phyloP scores from a whole-genome alignment of 805 yeast genomes.

The Priceomyces haplophilus region DNA sequence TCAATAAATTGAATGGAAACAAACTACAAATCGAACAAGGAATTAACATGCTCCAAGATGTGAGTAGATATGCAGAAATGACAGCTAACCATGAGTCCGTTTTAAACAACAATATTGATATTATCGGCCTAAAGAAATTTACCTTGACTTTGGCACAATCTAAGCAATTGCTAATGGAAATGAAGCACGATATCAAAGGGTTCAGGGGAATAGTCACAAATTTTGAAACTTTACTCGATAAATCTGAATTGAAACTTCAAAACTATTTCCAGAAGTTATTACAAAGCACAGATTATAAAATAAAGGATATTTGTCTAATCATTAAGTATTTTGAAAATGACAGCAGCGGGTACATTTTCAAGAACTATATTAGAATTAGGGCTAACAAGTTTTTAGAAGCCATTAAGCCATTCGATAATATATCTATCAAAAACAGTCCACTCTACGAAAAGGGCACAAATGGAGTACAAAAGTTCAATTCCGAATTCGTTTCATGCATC shows the following conservation, averaged over 20 bases:
- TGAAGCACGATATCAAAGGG: conserved; percentile 42
- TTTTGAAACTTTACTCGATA: conserved; percentile 52
- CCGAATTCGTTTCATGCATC: conserved; percentile 48
- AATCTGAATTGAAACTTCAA: conserved; percentile 55
- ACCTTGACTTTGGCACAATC: conserved; percentile 35
- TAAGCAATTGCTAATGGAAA: conserved; percentile 44
- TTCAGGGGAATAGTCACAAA: conserved; percentile 68
- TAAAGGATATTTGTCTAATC: conserved; percentile 38
- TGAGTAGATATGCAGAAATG: conserved; percentile 45
- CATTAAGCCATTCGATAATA: conserved; percentile 45
- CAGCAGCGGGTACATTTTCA: conserved; percentile 12
- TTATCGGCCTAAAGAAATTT: conserved; percentile 38
- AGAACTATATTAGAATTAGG: conserved; percentile 20
- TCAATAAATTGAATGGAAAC: conserved; percentile 52
- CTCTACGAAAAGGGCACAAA: conserved; percentile 62
- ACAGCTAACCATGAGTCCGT: conserved; percentile 41
- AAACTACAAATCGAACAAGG: conserved; percentile 59
- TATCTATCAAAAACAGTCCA: conserved; percentile 36
- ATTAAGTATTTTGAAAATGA: conserved; percentile 42
- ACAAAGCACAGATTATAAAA: conserved; percentile 34
- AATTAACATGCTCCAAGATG: conserved; percentile 50
- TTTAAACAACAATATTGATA: conserved; percentile 32
- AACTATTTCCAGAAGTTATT: conserved; percentile 44
- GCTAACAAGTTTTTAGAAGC: conserved; percentile 35
- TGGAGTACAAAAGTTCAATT: conserved; percentile 54